Evolutionary conservation across 2,329 filamentous ascomycete species (phyloP), one percentile per base, ranked within the genome.

Genomic region (Alternaria triticimaculans): DNA sequence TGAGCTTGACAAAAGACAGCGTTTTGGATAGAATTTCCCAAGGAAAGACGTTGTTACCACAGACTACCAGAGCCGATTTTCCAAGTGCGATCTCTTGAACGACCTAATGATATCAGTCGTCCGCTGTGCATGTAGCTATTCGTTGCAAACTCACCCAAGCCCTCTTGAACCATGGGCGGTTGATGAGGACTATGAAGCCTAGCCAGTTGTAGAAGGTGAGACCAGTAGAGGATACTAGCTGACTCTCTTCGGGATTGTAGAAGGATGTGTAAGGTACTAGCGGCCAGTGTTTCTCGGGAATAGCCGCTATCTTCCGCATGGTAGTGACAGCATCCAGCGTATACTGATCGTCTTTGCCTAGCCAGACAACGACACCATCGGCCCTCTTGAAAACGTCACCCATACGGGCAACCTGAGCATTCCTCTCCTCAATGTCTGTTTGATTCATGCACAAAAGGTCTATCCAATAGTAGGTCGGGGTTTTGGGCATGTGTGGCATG

Each of bases 391-490:
- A 78, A 25, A 78, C 75, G 12, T 71, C 64, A 3, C 69, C 73
- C 76, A 78, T 78, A 18, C 64, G 67, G 18, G 71, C 64, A 18
- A 78, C 74, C 45, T 77, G 74, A 7, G 50, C 48, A 44, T 72
- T 76, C 26, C 72, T 49, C 54, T 78, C 75, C 11, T 60, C 21
- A 10, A 70, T 63, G 49, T 75, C 68, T 15, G 61, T 37, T 58
- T 78, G 74, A 50, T 78, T 54, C 54, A 78, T 67, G 61, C 74
- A 78, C n/a, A 77, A 53, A 20, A 72, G 68, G 62, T 77, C 76
- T 23, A 77, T 69, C 76, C 74, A 78, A 49, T 75, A 69, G 45
- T 74, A 73, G 26, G 33, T 64, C 10, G 71, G 58, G 8, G 26
- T 65, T 12, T 48, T 54, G 0, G 55, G 37, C 50, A 62, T 53